Base-by-base conservation (phyloP, 164 flowering plant species). In the Berberis vulgaris region DNA sequence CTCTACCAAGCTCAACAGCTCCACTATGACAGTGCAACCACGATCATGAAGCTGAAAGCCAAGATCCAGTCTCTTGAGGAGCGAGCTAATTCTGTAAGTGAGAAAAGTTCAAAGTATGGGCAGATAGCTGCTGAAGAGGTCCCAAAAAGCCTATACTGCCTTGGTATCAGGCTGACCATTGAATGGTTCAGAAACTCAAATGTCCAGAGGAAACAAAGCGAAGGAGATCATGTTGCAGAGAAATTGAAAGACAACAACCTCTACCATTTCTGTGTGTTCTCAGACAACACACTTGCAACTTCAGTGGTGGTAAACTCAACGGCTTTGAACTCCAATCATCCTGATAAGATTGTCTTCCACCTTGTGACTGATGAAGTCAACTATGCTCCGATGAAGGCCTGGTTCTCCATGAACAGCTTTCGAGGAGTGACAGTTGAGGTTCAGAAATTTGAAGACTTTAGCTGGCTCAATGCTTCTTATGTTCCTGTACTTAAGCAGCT, bases 41-140 rank as follows among this genome's bases (percentile, higher is more conserved):
- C 79, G 83, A 86, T 90, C 68, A 83, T 86, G 91, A 82, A 79
- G 69, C 70, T 90, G 67, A 87, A 87, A 72, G 88, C 86, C 56
- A 83, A 81, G 70, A 83, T 86, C 56, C 91, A 87, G 63, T 60
- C 78, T 59, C 88, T 86, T 46, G 91, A 90, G 65, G 97, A 90
- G 67, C 89, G 86, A 61, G 70, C 78, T 74, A 75, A 73, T 67
- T 67, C 87, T 26, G 74, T 81, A 26, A 78, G 38, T 49, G 90
- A 84, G 61, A 86, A 86, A 68, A 90, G 90, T 66, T 75, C 85
- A 41, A 86, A 84, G 69, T 82, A 80, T 73, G 88, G 92, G 10
- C 97, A 90, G 72, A 84, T 87, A 26, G 94, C 94, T 42, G 97
- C 94, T 12, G 97, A 90, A 71, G 94, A 84, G 75, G 83, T 90